A percentile compares a stretch with the other conserved stretches of the same genome.
Conservation (phyloP, 192 early-diverging fungal genomes). For the Obelidium mucronatum region DNA sequence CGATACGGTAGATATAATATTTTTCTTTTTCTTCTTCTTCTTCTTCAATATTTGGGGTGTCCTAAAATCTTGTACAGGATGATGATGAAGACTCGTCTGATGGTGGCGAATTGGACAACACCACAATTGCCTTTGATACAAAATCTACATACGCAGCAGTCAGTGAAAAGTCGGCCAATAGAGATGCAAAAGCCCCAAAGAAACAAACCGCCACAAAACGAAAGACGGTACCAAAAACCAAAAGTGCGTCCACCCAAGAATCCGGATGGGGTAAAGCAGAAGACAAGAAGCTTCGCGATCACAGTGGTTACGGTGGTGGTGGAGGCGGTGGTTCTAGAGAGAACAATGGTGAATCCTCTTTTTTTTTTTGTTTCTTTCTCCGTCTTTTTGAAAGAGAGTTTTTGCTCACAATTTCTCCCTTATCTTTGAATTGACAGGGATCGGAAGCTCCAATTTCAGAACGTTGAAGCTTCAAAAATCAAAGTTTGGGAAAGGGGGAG, state of each 20-base stretch:
- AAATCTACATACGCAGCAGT: background rate
- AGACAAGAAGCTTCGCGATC: background rate
- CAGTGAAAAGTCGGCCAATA: background rate
- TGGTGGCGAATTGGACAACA: background rate
- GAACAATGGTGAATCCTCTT: background rate
- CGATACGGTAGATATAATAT: background rate
- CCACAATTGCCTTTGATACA: background rate
- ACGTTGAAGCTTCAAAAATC: conserved; percentile 31
- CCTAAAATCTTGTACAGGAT: background rate
- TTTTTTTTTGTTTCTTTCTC: background rate
- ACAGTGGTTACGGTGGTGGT: background rate
- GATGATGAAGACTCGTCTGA: background rate
- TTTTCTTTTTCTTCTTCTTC: background rate
- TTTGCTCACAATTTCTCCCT: background rate
- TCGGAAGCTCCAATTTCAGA: conserved; percentile 39
- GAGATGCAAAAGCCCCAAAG: background rate
- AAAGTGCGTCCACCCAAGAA: background rate
- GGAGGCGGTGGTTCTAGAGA: background rate
- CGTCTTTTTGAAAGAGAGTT: background rate
- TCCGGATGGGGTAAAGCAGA: conserved; percentile 26
- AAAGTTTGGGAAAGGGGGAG: conserved; percentile 4
- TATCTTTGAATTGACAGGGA: conserved; percentile 3
- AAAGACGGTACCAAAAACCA: background rate
- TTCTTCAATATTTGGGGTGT: background rate
- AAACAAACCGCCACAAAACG: background rate